A percentile compares a stretch with the other conserved stretches of the same genome.
phyloP scores from a whole-genome alignment of 2,329 filamentous ascomycete genomes.

The Ophiostoma montium region DNA sequence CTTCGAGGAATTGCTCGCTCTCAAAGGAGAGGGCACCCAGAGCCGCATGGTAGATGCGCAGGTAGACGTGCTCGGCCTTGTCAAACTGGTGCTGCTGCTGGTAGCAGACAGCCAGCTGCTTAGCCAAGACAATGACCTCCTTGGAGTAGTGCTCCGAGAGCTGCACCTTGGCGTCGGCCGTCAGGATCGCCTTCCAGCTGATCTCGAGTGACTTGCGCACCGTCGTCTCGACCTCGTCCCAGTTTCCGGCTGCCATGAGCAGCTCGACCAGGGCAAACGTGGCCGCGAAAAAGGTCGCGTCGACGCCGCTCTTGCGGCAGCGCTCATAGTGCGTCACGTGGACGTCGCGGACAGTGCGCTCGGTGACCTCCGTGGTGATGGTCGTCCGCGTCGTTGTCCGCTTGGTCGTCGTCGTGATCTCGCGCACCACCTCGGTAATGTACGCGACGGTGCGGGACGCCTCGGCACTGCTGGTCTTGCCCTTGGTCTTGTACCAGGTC shows the following conservation, averaged over 20 bases:
- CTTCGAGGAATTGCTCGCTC: slow-evolving; percentile 18
- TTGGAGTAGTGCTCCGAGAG: slow-evolving; percentile 18
- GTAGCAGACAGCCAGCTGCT: slow-evolving; percentile 23
- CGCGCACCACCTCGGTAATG: slow-evolving; percentile 26
- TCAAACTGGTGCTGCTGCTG: slow-evolving; percentile 23
- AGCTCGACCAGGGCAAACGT: slow-evolving; percentile 22
- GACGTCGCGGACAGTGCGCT: slow-evolving; percentile 18
- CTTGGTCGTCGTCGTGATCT: slow-evolving; percentile 22
- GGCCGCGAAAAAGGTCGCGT: slow-evolving; percentile 22
- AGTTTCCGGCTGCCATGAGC: slow-evolving; percentile 20
- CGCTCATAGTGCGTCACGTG: slow-evolving; percentile 18
- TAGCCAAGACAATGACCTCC: slow-evolving; percentile 22
- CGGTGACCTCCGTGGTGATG: slow-evolving; percentile 21
- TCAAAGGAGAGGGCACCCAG: slow-evolving; percentile 20
- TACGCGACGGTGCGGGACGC: slow-evolving; percentile 21
- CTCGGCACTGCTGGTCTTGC: slow-evolving; percentile 20
- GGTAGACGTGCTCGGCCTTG: slow-evolving; percentile 23
- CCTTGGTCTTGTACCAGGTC: slow-evolving; percentile 24
- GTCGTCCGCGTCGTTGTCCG: slow-evolving; percentile 22
- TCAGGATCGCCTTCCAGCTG: slow-evolving; percentile 25
- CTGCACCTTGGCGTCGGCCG: slow-evolving; percentile 19
- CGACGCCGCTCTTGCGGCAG: slow-evolving; percentile 20
- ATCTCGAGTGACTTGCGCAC: slow-evolving; percentile 24
- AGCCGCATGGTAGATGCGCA: slow-evolving; percentile 24
- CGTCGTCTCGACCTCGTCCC: slow-evolving; percentile 22